Evolutionary conservation across 2,329 filamentous ascomycete species (phyloP).

Genomic region (Calonectria pauciramosa): DNA sequence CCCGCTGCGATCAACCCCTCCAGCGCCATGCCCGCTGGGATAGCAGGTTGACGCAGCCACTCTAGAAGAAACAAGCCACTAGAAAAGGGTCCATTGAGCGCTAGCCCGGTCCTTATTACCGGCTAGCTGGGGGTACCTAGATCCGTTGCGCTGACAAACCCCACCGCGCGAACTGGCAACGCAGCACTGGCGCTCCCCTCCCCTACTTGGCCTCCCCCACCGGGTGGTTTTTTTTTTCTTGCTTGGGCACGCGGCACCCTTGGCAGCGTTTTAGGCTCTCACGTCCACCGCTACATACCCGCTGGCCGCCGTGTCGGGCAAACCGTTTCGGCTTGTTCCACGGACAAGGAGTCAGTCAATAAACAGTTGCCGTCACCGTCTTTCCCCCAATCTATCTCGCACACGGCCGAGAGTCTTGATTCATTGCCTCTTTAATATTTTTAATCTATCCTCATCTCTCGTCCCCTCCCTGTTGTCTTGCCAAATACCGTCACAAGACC

Average conservation of each 20-base stretch:
- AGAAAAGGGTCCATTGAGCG: not conserved
- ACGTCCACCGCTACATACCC: slow-evolving; percentile 12
- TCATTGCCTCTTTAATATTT: not conserved
- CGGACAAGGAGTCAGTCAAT: not conserved
- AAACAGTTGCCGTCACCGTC: slow-evolving; percentile 20
- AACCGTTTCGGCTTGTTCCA: slow-evolving; percentile 14
- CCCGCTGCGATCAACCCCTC: slow-evolving; percentile 9
- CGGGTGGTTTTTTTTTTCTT: slow-evolving; percentile 5
- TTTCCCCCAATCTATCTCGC: slow-evolving; percentile 9
- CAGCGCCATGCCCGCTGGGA: slow-evolving; percentile 3
- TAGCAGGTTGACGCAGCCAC: not conserved
- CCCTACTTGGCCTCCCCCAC: not conserved
- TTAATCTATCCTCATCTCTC: not conserved
- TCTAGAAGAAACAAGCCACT: slow-evolving; percentile 1
- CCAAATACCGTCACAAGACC: not conserved
- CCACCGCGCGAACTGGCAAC: slow-evolving; percentile 1
- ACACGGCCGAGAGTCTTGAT: not conserved
- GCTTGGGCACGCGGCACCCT: slow-evolving; percentile 20
- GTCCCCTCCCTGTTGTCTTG: not conserved
- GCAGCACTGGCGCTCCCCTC: slow-evolving; percentile 6
- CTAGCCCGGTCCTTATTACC: slow-evolving; percentile 4
- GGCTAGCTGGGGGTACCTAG: slow-evolving; percentile 8
- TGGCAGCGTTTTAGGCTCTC: slow-evolving; percentile 9
- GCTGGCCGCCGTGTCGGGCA: slow-evolving; percentile 9
- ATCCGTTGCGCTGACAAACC: slow-evolving; percentile 1